Conservation (phyloP, 2,329 filamentous ascomycete species). For the Fusarium zealandicum region DNA sequence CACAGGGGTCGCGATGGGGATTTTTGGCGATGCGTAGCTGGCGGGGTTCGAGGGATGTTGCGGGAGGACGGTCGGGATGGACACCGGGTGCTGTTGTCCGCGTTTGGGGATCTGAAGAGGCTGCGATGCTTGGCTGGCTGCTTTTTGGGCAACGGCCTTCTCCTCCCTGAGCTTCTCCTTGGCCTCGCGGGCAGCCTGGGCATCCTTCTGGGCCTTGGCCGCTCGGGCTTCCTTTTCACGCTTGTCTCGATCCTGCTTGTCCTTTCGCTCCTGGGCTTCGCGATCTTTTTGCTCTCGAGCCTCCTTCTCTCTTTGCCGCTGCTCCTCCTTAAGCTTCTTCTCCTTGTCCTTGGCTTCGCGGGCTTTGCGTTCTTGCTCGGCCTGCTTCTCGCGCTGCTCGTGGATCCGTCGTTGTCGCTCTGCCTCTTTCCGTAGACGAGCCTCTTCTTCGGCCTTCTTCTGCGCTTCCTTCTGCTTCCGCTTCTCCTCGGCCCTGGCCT, state of each 20-base stretch:
- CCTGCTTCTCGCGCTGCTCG: slow-evolving; percentile 86
- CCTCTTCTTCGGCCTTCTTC: slow-evolving; percentile 89
- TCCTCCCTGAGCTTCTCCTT: slow-evolving; percentile 75
- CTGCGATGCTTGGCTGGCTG: slow-evolving; percentile 49
- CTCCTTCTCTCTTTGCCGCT: slow-evolving; percentile 81
- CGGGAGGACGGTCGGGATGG: slow-evolving; percentile 60
- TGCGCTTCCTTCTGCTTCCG: slow-evolving; percentile 90
- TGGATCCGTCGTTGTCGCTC: slow-evolving; percentile 81
- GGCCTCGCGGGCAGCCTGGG: slow-evolving; percentile 56
- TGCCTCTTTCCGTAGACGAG: slow-evolving; percentile 81
- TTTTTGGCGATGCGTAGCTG: slow-evolving; percentile 77
- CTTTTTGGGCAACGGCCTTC: slow-evolving; percentile 46
- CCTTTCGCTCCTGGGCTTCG: slow-evolving; percentile 70
- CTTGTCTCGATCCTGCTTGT: slow-evolving; percentile 69
- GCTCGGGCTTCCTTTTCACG: slow-evolving; percentile 65
- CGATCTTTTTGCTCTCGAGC: slow-evolving; percentile 73
- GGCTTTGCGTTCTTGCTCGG: slow-evolving; percentile 82
- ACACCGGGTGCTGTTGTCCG: slow-evolving; percentile 49
- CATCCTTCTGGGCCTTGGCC: slow-evolving; percentile 67
- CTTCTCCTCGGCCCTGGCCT: slow-evolving; percentile 85
- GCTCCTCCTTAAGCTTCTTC: slow-evolving; percentile 85
- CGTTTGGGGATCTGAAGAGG: slow-evolving; percentile 49
- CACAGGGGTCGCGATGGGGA: slow-evolving; percentile 79
- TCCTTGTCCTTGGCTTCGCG: slow-evolving; percentile 71
- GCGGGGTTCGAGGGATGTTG: slow-evolving; percentile 65